phyloP scores from a whole-genome alignment of 23 red algal genomes.

The Gracilariopsis chorda region DNA sequence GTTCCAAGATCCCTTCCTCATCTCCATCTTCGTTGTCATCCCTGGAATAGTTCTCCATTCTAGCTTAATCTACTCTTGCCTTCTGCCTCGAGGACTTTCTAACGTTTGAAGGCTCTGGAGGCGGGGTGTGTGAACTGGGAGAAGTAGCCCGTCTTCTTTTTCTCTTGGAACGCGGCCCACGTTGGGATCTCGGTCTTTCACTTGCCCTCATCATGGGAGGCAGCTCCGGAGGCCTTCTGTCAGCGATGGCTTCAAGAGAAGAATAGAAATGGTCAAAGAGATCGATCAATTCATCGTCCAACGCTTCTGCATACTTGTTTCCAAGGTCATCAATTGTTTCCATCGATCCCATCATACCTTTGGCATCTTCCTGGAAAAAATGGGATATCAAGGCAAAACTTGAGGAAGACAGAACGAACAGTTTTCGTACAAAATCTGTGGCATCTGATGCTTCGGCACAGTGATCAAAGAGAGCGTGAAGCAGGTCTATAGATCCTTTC shows the following conservation, averaged over 20 bases:
- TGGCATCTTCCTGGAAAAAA: not conserved
- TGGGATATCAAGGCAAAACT: not conserved
- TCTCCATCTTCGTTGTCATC: not conserved
- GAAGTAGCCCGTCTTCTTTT: not conserved
- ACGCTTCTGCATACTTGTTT: not conserved
- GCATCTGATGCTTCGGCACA: not conserved
- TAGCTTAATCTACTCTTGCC: constrained; percentile 26
- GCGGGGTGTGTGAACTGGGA: not conserved
- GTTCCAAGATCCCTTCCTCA: not conserved
- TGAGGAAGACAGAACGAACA: not conserved
- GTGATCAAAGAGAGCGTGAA: not conserved
- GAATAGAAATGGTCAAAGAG: not conserved
- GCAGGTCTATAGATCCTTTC: not conserved
- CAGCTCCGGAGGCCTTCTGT: not conserved
- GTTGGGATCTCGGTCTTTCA: not conserved
- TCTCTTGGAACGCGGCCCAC: not conserved
- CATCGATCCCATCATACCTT: not conserved
- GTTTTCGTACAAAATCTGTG: not conserved
- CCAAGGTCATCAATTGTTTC: not conserved
- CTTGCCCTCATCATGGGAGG: not conserved
- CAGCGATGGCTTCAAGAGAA: not conserved
- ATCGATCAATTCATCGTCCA: not conserved
- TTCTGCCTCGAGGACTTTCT: not conserved
- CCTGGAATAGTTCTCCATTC: not conserved
- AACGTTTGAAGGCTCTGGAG: not conserved